Evolutionary conservation across 78 protist genomes (phyloP), one percentile per base, ranked within the genome.

Genomic region (Pigoraptor vietnamica): DNA sequence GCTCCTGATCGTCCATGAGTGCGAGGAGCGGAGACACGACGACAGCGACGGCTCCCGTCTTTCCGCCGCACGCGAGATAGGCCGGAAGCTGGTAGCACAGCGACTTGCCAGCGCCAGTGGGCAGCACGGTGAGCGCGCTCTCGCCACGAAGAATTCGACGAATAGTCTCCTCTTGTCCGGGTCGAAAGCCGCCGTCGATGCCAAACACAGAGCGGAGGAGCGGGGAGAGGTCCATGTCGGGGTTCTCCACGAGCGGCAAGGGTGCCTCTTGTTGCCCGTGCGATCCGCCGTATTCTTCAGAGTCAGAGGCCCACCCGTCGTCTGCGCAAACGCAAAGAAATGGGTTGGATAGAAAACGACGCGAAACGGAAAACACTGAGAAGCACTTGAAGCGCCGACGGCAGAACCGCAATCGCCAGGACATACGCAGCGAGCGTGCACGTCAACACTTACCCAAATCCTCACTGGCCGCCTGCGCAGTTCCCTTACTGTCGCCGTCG

Each of bases 51-150:
- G 48, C 82, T 2, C 29, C 39, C 9, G 2, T 33, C 1, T 37
- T 36, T 2, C 25, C 32, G 55, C 40, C 55, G 1, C 23, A 34
- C 0, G 86, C 1, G 36, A 92, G 2, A 29, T 10, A 67, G 29
- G 92, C 94, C 0, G 99, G 97, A 10, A 96, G 91, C 93, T 98
- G 98, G 92, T 95, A 98, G 83, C 96, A 92, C 24, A 98, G 83
- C 2, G 96, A 91, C 92, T 97, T 97, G 38, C 98, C 98, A 6
- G 81, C 88, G 56, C 98, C 98, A 40, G 97, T 96, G 35, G 98
- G 97, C 67, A 97, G 90, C 35, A 96, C 92, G 2, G 93, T 40
- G 33, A 97, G 92, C 37, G 96, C 91, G 40, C 92, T 92, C 24
- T 87, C 35, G 23, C 96, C 89, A 14, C 32, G 39, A 10, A 97